A percentile compares a stretch with the other conserved stretches of the same genome.
phyloP scores from a whole-genome alignment of 257 asterid genomes.

The Cynanchum wilfordii region DNA sequence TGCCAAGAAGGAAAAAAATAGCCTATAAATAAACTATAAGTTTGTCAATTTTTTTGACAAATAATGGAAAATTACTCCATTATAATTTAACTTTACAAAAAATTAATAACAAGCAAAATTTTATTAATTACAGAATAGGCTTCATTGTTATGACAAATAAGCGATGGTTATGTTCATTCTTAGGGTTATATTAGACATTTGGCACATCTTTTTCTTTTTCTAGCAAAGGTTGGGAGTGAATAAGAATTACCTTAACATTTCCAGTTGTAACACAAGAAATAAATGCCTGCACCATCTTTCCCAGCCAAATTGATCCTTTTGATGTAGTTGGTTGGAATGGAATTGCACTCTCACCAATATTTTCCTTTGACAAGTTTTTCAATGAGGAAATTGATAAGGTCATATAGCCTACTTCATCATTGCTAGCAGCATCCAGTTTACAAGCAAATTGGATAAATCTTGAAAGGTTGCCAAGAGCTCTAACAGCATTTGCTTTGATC shows the following conservation, averaged over 20 bases:
- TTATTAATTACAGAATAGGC: not conserved
- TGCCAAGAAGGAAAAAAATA: not conserved
- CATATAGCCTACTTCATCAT: slow-evolving; percentile 23
- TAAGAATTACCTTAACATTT: slow-evolving; percentile 67
- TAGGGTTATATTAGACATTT: not conserved
- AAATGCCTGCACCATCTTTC: slow-evolving; percentile 84
- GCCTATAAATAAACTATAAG: not conserved
- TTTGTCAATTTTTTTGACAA: not conserved
- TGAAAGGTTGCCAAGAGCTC: slow-evolving; percentile 90
- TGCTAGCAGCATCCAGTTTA: slow-evolving; percentile 24
- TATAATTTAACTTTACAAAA: not conserved
- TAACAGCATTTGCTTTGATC: slow-evolving; percentile 97
- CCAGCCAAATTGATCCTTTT: slow-evolving; percentile 52
- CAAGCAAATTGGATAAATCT: slow-evolving; percentile 53
- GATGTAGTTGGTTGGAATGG: slow-evolving; percentile 29
- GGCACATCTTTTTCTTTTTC: not conserved
- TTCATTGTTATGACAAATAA: not conserved
- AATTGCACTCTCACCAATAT: slow-evolving; percentile 29
- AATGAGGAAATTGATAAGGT: slow-evolving; percentile 15
- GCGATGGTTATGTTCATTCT: not conserved
- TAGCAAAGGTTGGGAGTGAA: slow-evolving; percentile 1
- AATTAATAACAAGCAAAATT: not conserved
- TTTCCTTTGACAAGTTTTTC: slow-evolving; percentile 24
- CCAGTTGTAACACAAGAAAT: slow-evolving; percentile 94
- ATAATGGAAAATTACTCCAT: not conserved